phyloP scores from a whole-genome alignment of 371 early-diverging fungal genomes.

The Mucor circinelloides region DNA sequence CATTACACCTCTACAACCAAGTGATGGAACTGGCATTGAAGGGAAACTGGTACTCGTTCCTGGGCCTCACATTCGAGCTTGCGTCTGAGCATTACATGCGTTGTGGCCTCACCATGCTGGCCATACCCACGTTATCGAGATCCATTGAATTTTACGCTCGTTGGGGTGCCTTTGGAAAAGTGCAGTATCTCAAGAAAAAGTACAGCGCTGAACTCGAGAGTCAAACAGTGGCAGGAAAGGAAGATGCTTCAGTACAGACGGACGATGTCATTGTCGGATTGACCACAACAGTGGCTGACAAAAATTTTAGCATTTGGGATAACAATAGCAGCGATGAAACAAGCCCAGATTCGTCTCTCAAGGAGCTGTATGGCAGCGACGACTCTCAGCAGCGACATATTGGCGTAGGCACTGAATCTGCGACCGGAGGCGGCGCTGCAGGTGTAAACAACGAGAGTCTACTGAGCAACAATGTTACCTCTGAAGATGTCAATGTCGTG shows the following conservation, averaged over 20 bases:
- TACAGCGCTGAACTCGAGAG: slow-evolving; percentile 20
- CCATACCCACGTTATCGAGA: slow-evolving; percentile 27
- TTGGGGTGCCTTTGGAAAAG: slow-evolving; percentile 46
- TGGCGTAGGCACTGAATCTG: neutral
- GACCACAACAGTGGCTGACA: slow-evolving; percentile 13
- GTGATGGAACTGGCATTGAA: slow-evolving; percentile 30
- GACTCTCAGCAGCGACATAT: neutral
- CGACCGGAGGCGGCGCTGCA: neutral
- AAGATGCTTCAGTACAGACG: slow-evolving; percentile 32
- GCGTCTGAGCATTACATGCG: slow-evolving; percentile 35
- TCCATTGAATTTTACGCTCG: slow-evolving; percentile 36
- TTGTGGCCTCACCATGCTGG: slow-evolving; percentile 29
- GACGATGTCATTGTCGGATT: slow-evolving; percentile 32
- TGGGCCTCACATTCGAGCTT: slow-evolving; percentile 35
- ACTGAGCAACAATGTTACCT: neutral
- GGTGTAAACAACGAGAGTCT: neutral
- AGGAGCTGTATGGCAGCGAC: slow-evolving; percentile 30
- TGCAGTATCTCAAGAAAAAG: slow-evolving; percentile 30
- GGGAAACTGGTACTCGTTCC: slow-evolving; percentile 35
- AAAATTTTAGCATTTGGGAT: slow-evolving; percentile 17
- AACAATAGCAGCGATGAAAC: slow-evolving; percentile 26
- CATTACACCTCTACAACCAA: slow-evolving; percentile 28
- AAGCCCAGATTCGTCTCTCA: slow-evolving; percentile 26
- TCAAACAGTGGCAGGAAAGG: slow-evolving; percentile 21
- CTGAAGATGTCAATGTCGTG: neutral